Conservation (phyloP, 768 basidiomycete species). For the Lactarius tabidus region DNA sequence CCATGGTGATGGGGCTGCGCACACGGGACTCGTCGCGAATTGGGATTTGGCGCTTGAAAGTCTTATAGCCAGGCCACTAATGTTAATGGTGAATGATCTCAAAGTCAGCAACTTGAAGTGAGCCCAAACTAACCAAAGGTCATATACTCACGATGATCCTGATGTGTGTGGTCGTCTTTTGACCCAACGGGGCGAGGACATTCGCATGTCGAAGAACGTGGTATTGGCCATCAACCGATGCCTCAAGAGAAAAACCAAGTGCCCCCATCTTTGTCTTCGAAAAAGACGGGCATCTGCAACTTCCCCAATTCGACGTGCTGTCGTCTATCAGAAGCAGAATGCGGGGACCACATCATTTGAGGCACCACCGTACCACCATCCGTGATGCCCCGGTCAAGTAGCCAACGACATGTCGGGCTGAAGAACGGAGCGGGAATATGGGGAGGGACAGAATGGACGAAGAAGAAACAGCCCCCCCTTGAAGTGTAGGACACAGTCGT, state of each 20-base stretch:
- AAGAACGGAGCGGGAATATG: not conserved
- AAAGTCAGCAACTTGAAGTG: not conserved
- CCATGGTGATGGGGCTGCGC: not conserved
- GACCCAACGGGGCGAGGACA: not conserved
- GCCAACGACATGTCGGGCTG: not conserved
- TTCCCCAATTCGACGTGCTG: not conserved
- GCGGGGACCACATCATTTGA: not conserved
- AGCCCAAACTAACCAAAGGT: not conserved
- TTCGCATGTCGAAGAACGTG: not conserved
- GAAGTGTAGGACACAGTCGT: not conserved
- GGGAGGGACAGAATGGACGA: not conserved
- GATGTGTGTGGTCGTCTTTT: not conserved
- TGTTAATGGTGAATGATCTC: not conserved
- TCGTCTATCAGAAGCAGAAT: not conserved
- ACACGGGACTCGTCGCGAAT: not conserved
- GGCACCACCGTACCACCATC: not conserved
- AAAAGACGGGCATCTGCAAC: not conserved
- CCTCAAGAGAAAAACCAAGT: not conserved
- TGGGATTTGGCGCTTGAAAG: not conserved
- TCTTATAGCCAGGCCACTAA: not conserved
- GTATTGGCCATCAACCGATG: not conserved
- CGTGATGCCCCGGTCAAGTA: not conserved
- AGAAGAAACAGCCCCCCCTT: not conserved
- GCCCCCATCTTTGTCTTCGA: not conserved
- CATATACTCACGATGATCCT: not conserved